A percentile compares a stretch with the other conserved stretches of the same genome.
Conservation (phyloP, 768 basidiomycete genomes). For the Tricholoma flavovirens region DNA sequence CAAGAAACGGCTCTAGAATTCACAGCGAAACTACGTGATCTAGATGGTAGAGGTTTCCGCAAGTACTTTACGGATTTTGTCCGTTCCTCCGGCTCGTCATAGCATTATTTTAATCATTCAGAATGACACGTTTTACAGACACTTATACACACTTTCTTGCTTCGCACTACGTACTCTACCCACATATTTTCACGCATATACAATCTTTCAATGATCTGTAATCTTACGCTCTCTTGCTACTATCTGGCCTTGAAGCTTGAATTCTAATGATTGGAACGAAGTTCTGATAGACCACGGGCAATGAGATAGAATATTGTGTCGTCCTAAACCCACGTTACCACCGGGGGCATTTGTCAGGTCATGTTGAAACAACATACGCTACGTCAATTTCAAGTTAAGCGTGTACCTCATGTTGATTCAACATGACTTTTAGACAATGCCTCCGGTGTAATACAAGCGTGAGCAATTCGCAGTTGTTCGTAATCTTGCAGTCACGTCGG, state of each 20-base stretch:
- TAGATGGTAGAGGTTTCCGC: constrained; percentile 72
- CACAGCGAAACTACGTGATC: constrained; percentile 63
- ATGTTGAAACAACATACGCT: too few relatives aligned
- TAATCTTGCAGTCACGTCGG: too few relatives aligned
- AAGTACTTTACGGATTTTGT: constrained; percentile 88
- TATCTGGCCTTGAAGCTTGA: constrained; percentile 3
- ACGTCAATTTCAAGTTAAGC: too few relatives aligned
- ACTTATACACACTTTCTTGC: constrained; percentile 2
- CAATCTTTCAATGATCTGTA: background rate
- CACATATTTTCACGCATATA: constrained; percentile 2
- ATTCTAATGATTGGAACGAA: background rate
- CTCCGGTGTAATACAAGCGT: background rate
- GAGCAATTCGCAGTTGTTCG: background rate
- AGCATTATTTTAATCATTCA: constrained; percentile 23
- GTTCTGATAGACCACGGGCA: too few relatives aligned
- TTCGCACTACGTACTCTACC: constrained; percentile 1
- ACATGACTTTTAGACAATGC: too few relatives aligned
- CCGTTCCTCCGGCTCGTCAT: constrained; percentile 63
- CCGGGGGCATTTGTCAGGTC: too few relatives aligned
- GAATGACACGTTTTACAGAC: constrained; percentile 9
- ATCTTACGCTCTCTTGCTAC: constrained; percentile 5
- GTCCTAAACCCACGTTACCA: too few relatives aligned
- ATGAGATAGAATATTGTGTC: too few relatives aligned
- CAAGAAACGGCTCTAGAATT: constrained; percentile 67
- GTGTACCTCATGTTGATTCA: too few relatives aligned